Evolutionary conservation across 1,284 basidiomycete species (phyloP), one percentile per base, ranked within the genome.

Genomic region (Phenoliferia sp.): DNA sequence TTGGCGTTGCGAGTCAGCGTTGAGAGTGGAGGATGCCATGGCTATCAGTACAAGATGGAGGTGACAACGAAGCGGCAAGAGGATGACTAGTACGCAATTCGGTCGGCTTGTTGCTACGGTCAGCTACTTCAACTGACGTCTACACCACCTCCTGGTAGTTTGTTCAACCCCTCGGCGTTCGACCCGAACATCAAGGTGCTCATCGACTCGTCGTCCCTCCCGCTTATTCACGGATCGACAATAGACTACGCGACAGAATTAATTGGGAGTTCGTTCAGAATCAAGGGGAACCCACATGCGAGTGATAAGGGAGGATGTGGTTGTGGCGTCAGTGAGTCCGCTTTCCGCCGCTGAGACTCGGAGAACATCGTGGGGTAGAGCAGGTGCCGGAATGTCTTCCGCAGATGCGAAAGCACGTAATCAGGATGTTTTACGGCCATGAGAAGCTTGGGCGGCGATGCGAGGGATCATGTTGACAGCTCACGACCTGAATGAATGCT

Each of bases 81-180:
- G 6, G 89, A 90, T 69, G 92, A 94, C 80, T 94, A 93, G 92
- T n/a, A n/a, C n/a, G n/a, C n/a, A n/a, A n/a, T n/a, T n/a, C n/a
- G n/a, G n/a, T n/a, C n/a, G n/a, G n/a, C n/a, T n/a, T n/a, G n/a
- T n/a, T n/a, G n/a, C n/a, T n/a, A n/a, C n/a, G n/a, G n/a, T n/a
- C n/a, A n/a, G n/a, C n/a, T n/a, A n/a, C n/a, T n/a, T n/a, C n/a
- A n/a, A n/a, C n/a, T n/a, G n/a, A n/a, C 19, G 5, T n/a, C 31
- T 2, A 5, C 33, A 1, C 26, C 6, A 34, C 22, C 32, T 44
- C 26, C 57, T n/a, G n/a, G n/a, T n/a, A 74, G 72, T 52, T 58
- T 69, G 22, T 73, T 70, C 58, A 59, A 31, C 28, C 52, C 69
- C 6, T 63, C 64, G 10, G 26, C 28, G 39, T 32, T 35, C 64